Evolutionary conservation across 2,329 filamentous ascomycete genomes (phyloP).

Genomic region (Xylaria sp.): DNA sequence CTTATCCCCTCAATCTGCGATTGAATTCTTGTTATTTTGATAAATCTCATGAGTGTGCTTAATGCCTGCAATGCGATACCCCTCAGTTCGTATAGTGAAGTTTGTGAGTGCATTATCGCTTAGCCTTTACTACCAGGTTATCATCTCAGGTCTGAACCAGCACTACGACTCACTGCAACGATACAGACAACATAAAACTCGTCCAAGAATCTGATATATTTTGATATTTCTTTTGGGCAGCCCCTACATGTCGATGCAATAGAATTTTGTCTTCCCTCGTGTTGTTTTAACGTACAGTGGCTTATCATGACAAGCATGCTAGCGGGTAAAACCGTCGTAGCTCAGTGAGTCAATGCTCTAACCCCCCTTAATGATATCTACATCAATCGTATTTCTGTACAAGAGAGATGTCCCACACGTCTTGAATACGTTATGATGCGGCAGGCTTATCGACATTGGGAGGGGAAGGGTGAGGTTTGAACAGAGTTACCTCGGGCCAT

Average conservation of each 20-base stretch:
- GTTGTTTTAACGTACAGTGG: constrained; percentile 16
- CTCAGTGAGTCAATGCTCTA: constrained; percentile 8
- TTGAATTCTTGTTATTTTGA: background rate
- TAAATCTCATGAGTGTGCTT: background rate
- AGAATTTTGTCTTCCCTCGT: constrained; percentile 5
- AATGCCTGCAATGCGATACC: background rate
- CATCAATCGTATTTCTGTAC: constrained; percentile 23
- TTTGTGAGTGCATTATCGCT: background rate
- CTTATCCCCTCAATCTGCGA: background rate
- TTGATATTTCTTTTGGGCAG: background rate
- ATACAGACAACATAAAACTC: background rate
- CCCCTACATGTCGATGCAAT: constrained; percentile 1
- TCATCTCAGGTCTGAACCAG: background rate
- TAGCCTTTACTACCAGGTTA: background rate
- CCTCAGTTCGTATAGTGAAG: background rate
- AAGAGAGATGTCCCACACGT: background rate
- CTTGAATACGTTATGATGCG: constrained; percentile 20
- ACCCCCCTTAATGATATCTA: constrained; percentile 14
- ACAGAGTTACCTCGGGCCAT: constrained; percentile 62
- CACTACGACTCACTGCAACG: background rate
- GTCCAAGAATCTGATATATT: background rate
- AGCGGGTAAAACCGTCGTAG: background rate
- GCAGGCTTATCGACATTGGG: background rate
- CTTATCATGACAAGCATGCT: constrained; percentile 13
- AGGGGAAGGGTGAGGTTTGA: constrained; percentile 44